Evolutionary conservation across 2,329 filamentous ascomycete species (phyloP).

Genomic region (Fusarium marasasianum): DNA sequence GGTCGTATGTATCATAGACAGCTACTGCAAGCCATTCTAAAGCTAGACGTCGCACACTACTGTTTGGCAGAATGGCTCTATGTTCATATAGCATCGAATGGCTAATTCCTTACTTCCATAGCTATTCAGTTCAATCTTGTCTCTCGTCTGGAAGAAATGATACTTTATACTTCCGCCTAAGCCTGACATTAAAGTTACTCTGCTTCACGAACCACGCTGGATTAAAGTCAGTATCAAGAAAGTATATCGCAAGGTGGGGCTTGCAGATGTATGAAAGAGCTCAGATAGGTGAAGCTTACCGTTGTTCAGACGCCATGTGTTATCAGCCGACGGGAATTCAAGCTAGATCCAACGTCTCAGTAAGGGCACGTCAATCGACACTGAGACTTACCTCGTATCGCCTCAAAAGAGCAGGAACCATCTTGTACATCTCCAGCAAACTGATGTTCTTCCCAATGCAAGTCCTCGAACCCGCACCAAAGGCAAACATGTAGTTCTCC

Average conservation of each 20-base stretch:
- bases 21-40: fast-evolving
- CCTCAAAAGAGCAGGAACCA: slow-evolving; percentile 54
- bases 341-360: background rate
- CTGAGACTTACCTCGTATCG: background rate
- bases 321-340: background rate
- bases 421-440: slow-evolving; percentile 69
- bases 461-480: slow-evolving; percentile 74
- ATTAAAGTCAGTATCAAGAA: background rate
- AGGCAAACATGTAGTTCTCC: slow-evolving; percentile 56
- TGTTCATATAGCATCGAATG: fast-evolving
- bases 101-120: fast-evolving
- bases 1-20: background rate
- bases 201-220: background rate
- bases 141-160: background rate
- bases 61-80: fast-evolving
- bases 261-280: background rate
- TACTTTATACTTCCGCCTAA: background rate
- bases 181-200: background rate
- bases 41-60: background rate
- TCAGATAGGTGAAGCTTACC: background rate
- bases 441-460: slow-evolving; percentile 75
- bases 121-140: background rate
- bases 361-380: background rate
- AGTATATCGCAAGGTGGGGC: background rate
- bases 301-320: background rate